Percentiles rank a stretch among this genome's conserved stretches.
Conservation (phyloP, 176 grass and related monocot genomes). For the Oryza officinalis region DNA sequence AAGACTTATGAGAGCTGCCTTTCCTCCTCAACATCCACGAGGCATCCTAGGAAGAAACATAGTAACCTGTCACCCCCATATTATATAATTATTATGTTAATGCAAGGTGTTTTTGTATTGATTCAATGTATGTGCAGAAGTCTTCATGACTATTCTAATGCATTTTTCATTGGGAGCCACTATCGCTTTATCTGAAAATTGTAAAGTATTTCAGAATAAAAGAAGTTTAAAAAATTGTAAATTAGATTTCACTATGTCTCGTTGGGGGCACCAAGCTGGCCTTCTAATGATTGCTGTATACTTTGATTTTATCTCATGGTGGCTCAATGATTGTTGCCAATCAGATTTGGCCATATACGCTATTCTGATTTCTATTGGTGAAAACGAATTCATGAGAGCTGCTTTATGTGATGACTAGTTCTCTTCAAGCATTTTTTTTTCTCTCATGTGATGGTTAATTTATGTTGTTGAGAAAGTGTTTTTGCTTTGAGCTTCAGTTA, state of each 20-base stretch:
- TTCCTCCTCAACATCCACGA: background rate
- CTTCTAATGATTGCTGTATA: background rate
- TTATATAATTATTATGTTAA: background rate
- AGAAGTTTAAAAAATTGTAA: background rate
- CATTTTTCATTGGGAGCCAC: background rate
- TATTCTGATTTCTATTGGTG: constrained; percentile 31
- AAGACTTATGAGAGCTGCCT: constrained; percentile 19
- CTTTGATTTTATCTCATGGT: background rate
- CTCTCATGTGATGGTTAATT: background rate
- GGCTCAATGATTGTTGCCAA: constrained; percentile 1
- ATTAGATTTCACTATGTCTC: background rate
- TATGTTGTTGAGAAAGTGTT: background rate
- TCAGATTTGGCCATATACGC: constrained; percentile 35
- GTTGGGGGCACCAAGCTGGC: no score
- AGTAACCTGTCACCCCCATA: background rate
- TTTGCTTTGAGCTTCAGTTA: background rate
- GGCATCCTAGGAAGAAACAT: background rate
- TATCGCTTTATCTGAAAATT: background rate
- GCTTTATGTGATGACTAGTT: background rate
- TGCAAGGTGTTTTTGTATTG: background rate
- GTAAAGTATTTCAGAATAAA: background rate
- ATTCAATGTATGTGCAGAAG: background rate
- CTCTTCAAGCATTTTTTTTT: background rate
- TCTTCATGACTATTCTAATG: background rate
- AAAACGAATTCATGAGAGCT: constrained; percentile 2